A percentile compares a stretch with the other conserved stretches of the same genome.
phyloP scores from a whole-genome alignment of 495 filamentous ascomycete species.

The Xylaria castorea region DNA sequence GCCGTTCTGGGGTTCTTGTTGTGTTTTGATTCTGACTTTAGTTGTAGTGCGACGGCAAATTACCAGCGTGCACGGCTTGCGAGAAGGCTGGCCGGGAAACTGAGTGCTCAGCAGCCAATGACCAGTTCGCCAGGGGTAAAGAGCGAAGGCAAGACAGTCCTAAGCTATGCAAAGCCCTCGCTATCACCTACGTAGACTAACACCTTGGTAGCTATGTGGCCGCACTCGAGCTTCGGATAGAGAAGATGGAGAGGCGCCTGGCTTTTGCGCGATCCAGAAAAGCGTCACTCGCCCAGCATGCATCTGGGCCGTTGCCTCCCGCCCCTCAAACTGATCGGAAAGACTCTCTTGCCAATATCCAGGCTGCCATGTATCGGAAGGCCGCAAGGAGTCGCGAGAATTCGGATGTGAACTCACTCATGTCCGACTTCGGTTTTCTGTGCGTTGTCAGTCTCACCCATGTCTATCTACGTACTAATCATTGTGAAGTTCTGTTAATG shows the following conservation, averaged over 20 bases:
- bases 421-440: constrained; percentile 84
- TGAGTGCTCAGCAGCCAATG: constrained; percentile 91
- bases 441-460: constrained; percentile 46
- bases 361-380: constrained; percentile 65
- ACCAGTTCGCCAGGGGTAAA: constrained; percentile 92
- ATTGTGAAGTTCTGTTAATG: constrained; percentile 76
- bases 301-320: constrained; percentile 49
- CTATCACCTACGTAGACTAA: constrained; percentile 27
- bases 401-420: constrained; percentile 78
- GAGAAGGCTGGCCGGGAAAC: constrained; percentile 80
- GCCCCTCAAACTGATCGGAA: constrained; percentile 55
- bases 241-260: constrained; percentile 79
- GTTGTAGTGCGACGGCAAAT: constrained; percentile 82
- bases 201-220: constrained; percentile 76
- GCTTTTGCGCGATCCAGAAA: constrained; percentile 65
- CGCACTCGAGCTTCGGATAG: constrained; percentile 84
- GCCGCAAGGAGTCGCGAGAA: constrained; percentile 66
- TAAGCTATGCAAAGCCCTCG: background rate
- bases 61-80: constrained; percentile 91
- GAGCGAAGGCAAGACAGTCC: constrained; percentile 68
- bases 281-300: constrained; percentile 59
- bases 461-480: constrained; percentile 17
- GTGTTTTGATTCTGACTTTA: constrained; percentile 25
- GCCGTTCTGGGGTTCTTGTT: background rate
- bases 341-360: constrained; percentile 64